Percentiles rank a stretch among this genome's conserved stretches.
These are phyloP conservation scores for Colletotrichum australisinense DNA, from an alignment of 2,329 filamentous ascomycete genomes.

Conservation along the genomic window DNA sequence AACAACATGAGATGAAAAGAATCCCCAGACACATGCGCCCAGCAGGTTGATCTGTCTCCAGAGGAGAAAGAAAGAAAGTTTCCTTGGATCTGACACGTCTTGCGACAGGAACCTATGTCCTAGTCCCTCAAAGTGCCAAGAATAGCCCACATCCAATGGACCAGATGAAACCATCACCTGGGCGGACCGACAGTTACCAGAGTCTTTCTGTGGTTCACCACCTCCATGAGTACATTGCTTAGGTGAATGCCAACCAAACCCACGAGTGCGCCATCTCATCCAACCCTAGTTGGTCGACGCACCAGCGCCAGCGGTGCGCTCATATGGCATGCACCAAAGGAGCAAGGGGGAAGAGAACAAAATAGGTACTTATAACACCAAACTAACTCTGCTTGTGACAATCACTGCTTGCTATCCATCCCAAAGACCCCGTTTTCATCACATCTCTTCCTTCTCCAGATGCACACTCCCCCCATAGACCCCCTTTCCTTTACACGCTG, in stretches of 20 bases:
- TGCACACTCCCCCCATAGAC: neutral
- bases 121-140: neutral
- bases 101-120: neutral
- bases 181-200: neutral
- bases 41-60: neutral
- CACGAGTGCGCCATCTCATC: too few relatives aligned
- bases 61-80: neutral
- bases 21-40: neutral
- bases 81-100: neutral
- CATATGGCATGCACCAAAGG: neutral
- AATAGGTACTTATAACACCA: conserved; percentile 20
- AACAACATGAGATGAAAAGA: neutral
- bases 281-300: neutral
- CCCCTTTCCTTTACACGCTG: neutral
- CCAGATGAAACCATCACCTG: neutral
- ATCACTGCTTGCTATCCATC: conserved; percentile 36
- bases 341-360: neutral
- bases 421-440: conserved; percentile 24
- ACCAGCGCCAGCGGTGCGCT: neutral
- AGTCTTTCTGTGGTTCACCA: neutral
- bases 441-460: conserved; percentile 20
- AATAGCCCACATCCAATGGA: neutral
- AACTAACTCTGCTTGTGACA: conserved; percentile 33
- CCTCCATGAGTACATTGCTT: neutral
- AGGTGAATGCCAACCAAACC: neutral